Evolutionary conservation across 2,329 filamentous ascomycete genomes (phyloP).

Genomic region (Fusarium udum): DNA sequence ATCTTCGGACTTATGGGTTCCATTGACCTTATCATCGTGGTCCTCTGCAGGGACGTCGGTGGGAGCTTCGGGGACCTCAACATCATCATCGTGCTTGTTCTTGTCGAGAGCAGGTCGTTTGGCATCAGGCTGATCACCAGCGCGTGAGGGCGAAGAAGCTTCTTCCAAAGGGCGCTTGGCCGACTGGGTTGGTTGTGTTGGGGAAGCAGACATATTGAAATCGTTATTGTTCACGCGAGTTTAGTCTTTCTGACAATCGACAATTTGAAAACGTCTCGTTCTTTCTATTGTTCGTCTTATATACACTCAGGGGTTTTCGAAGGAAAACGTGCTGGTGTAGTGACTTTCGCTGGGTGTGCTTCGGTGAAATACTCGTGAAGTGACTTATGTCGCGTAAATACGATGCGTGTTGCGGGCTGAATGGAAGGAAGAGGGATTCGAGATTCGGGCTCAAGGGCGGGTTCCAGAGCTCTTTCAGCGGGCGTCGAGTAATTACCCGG

Average conservation of each 20-base stretch:
- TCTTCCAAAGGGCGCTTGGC: constrained; percentile 96
- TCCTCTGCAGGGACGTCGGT: constrained; percentile 54
- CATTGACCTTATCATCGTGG: constrained; percentile 61
- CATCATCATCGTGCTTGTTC: constrained; percentile 73
- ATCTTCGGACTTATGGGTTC: constrained; percentile 52
- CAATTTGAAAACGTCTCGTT: constrained; percentile 47
- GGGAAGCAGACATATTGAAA: constrained; percentile 75
- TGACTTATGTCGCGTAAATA: constrained; percentile 50
- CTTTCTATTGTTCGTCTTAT: constrained; percentile 63
- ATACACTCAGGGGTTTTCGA: constrained; percentile 86
- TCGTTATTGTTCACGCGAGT: constrained; percentile 38
- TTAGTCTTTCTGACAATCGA: constrained; percentile 34
- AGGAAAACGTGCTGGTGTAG: constrained; percentile 94
- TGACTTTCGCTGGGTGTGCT: constrained; percentile 57
- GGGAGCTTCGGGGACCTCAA: constrained; percentile 53
- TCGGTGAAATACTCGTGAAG: constrained; percentile 55
- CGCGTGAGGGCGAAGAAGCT: constrained; percentile 90
- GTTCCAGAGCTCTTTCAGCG: constrained; percentile 47
- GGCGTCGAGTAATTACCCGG: constrained; percentile 38
- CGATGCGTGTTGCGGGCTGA: constrained; percentile 46
- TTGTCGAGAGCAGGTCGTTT: constrained; percentile 98
- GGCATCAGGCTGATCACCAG: constrained; percentile 92
- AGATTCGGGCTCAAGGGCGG: constrained; percentile 44
- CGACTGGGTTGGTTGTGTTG: constrained; percentile 72
- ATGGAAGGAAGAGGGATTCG: constrained; percentile 45